These are phyloP conservation scores for Cercophora scortea DNA, from an alignment of 495 filamentous ascomycete species.

Conservation along the genomic window DNA sequence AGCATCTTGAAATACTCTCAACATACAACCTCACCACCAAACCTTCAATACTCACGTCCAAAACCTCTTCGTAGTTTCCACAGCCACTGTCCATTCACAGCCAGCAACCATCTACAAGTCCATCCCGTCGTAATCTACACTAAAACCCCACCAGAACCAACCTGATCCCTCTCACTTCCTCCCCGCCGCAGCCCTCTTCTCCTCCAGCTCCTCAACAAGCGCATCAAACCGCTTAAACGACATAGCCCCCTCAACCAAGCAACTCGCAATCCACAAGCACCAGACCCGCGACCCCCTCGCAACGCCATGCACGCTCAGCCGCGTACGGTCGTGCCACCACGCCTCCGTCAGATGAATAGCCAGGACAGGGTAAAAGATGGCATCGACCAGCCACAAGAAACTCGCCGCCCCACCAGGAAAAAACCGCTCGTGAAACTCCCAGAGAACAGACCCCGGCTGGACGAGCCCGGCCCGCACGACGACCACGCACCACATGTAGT, in stretches of 20 bases:
- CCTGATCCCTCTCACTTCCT: background rate
- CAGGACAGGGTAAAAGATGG: conserved; percentile 26
- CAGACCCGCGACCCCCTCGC: conserved; percentile 20
- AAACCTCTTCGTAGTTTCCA: too few species aligned
- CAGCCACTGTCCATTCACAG: too few species aligned
- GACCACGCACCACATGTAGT: conserved; percentile 23
- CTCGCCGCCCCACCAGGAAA: conserved; percentile 19
- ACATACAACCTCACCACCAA: too few species aligned
- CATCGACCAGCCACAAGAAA: conserved; percentile 31
- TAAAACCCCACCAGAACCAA: background rate
- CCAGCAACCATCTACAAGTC: too few species aligned
- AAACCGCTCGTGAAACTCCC: conserved; percentile 12
- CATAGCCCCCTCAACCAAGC: conserved; percentile 32
- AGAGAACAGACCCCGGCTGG: conserved; percentile 1
- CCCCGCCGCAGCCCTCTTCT: conserved; percentile 18
- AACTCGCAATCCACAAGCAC: conserved; percentile 29
- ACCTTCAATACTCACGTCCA: too few species aligned
- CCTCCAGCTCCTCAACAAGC: conserved; percentile 19
- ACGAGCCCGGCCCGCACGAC: conserved; percentile 10
- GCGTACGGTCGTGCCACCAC: conserved; percentile 24
- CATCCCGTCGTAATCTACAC: too few species aligned
- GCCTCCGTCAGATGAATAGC: conserved; percentile 31
- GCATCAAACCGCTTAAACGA: conserved; percentile 33
- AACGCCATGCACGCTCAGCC: conserved; percentile 25
- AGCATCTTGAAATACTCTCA: too few species aligned